phyloP scores from a whole-genome alignment of 331 rosid species.

The Malus hybrid region DNA sequence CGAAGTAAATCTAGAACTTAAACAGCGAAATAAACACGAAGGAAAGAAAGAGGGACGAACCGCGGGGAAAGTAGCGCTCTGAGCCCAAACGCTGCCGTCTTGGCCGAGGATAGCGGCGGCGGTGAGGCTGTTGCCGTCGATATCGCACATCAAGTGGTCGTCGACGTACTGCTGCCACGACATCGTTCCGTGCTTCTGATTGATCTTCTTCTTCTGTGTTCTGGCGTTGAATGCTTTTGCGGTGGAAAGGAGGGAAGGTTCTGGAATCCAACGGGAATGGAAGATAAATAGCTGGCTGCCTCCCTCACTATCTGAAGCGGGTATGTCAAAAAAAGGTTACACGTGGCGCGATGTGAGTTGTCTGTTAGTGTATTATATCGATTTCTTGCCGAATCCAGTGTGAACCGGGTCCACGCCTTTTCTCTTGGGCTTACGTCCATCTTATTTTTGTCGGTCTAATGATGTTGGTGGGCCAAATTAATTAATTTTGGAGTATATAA shows the following conservation, averaged over 20 bases:
- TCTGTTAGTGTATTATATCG: background rate
- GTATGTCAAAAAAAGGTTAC: background rate
- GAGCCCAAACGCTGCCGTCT: slow-evolving; percentile 26
- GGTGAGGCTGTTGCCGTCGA: slow-evolving; percentile 24
- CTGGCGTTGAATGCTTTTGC: background rate
- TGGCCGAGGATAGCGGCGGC: slow-evolving; percentile 33
- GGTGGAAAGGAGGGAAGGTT: background rate
- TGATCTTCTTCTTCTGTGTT: background rate
- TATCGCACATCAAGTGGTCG: slow-evolving; percentile 32
- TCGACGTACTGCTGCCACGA: slow-evolving; percentile 39
- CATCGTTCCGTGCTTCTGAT: background rate
- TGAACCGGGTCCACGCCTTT: background rate
- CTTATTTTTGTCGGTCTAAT: background rate
- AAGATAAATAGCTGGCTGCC: background rate
- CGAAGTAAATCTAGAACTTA: background rate
- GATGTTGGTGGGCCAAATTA: background rate
- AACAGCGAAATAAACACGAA: background rate
- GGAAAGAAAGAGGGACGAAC: background rate
- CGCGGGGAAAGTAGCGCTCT: slow-evolving; percentile 30
- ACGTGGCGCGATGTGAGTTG: slow-evolving; percentile 7
- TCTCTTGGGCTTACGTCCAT: background rate
- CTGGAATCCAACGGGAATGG: background rate
- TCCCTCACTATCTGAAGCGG: background rate
- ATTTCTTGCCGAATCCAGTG: background rate
- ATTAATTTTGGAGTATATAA: background rate